A percentile compares a stretch with the other conserved stretches of the same genome.
phyloP scores from a whole-genome alignment of 331 rosid species.

The Saraca asoca region DNA sequence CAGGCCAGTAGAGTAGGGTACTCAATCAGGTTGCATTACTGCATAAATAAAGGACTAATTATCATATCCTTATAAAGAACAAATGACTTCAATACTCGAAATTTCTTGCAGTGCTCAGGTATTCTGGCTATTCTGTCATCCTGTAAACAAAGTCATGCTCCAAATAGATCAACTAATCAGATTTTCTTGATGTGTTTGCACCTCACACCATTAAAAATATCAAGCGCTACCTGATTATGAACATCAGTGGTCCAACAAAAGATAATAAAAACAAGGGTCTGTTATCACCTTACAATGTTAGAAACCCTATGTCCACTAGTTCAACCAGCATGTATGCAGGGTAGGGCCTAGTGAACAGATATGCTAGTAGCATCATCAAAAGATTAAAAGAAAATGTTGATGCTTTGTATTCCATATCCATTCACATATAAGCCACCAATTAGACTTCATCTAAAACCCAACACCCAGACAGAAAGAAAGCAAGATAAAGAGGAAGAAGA shows the following conservation, averaged over 20 bases:
- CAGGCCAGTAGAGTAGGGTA: constrained; percentile 19
- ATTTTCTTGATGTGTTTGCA: not conserved
- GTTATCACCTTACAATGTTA: no score
- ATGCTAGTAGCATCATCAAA: constrained; percentile 25
- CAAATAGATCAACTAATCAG: not conserved
- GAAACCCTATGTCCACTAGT: not conserved
- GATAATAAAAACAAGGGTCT: not conserved
- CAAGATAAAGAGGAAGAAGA: constrained; percentile 16
- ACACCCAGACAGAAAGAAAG: not conserved
- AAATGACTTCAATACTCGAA: not conserved
- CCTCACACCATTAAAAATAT: not conserved
- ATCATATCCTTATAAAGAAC: not conserved
- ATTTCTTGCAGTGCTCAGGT: not conserved
- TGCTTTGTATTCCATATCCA: not conserved
- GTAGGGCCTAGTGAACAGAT: constrained; percentile 7
- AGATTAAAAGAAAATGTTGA: constrained; percentile 15
- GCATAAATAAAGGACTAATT: constrained; percentile 23
- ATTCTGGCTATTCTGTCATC: constrained; percentile 8
- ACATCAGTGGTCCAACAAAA: not conserved
- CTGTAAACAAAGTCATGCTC: constrained; percentile 1
- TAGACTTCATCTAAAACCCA: constrained; percentile 24
- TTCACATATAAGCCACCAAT: constrained; percentile 17
- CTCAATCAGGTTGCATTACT: constrained; percentile 20
- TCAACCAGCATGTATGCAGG: not conserved
- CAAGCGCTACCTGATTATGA: not conserved